Evolutionary conservation across 805 yeast species (phyloP).

Genomic region (Lipomyces orientalis): DNA sequence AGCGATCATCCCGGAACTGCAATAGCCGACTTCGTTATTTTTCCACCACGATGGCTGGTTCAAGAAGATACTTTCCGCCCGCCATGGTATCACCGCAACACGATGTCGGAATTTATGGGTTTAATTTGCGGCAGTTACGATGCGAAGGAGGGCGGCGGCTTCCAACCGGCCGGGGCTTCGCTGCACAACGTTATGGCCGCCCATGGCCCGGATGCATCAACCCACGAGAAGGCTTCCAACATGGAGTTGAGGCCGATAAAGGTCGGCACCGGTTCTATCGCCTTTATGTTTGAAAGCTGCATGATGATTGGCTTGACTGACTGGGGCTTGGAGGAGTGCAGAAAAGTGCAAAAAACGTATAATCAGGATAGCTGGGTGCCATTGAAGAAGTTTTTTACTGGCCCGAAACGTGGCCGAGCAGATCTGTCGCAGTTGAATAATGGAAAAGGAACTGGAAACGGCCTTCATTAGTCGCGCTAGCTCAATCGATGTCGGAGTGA

Average conservation of each 20-base stretch:
- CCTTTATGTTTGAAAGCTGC: conserved; percentile 42
- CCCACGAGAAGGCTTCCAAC: conserved; percentile 39
- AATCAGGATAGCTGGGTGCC: conserved; percentile 38
- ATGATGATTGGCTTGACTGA: conserved; percentile 40
- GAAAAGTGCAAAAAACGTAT: conserved; percentile 37
- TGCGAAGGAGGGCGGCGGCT: conserved; percentile 38
- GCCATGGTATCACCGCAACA: conserved; percentile 43
- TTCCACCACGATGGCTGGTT: conserved; percentile 44
- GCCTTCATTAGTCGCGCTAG: not conserved
- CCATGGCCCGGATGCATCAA: conserved; percentile 41
- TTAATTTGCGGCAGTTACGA: conserved; percentile 25
- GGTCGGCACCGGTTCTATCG: conserved; percentile 41
- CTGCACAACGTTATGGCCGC: conserved; percentile 42
- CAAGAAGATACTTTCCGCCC: conserved; percentile 43
- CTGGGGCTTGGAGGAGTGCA: conserved; percentile 35
- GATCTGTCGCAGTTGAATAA: not conserved
- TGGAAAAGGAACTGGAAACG: not conserved
- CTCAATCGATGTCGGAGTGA: not conserved
- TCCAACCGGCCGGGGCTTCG: conserved; percentile 44
- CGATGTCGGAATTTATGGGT: conserved; percentile 42
- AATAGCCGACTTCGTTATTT: conserved; percentile 42
- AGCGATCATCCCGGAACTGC: conserved; percentile 40
- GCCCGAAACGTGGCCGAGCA: conserved; percentile 18
- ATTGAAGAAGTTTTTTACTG: conserved; percentile 22
- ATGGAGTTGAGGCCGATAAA: conserved; percentile 34